Conservation (phyloP, 2,329 filamentous ascomycete species). For the Penicillium sp. region DNA sequence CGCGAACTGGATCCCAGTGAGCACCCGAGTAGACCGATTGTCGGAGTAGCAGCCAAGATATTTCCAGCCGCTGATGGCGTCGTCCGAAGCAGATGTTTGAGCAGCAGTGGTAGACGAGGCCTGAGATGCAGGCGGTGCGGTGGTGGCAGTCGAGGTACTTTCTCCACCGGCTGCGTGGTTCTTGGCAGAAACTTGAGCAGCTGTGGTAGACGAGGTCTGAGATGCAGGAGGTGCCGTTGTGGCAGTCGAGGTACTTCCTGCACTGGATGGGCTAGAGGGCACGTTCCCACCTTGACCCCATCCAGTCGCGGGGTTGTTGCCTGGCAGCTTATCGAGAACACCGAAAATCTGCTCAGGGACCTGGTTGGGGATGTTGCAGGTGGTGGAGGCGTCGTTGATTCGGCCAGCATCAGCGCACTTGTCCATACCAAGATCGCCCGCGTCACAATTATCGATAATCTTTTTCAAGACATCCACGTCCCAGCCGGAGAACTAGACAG, state of each 20-base stretch:
- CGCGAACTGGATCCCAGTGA: constrained; percentile 44
- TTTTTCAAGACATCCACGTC: constrained; percentile 20
- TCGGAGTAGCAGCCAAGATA: constrained; percentile 49
- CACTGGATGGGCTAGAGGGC: constrained; percentile 1
- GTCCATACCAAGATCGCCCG: constrained; percentile 21
- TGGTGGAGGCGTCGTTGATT: constrained; percentile 15
- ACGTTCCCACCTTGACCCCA: constrained; percentile 18
- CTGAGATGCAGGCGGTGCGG: constrained; percentile 1
- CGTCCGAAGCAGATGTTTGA: background rate
- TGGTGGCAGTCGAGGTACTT: constrained; percentile 7
- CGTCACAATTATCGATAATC: constrained; percentile 23
- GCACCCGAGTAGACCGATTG: constrained; percentile 42
- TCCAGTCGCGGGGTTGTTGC: constrained; percentile 20
- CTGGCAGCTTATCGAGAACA: constrained; percentile 20
- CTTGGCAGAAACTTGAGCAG: background rate
- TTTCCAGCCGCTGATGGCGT: background rate
- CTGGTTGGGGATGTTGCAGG: constrained; percentile 21
- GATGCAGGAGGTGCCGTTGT: constrained; percentile 6
- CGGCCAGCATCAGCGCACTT: constrained; percentile 19
- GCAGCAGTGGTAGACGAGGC: background rate
- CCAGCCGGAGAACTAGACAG: constrained; percentile 20
- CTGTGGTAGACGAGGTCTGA: background rate
- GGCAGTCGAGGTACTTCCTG: constrained; percentile 2
- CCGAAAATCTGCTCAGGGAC: constrained; percentile 20
- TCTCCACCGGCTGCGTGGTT: background rate